phyloP scores from a whole-genome alignment of 352 stramenopile genomes.

The Phytophthora foliorum region DNA sequence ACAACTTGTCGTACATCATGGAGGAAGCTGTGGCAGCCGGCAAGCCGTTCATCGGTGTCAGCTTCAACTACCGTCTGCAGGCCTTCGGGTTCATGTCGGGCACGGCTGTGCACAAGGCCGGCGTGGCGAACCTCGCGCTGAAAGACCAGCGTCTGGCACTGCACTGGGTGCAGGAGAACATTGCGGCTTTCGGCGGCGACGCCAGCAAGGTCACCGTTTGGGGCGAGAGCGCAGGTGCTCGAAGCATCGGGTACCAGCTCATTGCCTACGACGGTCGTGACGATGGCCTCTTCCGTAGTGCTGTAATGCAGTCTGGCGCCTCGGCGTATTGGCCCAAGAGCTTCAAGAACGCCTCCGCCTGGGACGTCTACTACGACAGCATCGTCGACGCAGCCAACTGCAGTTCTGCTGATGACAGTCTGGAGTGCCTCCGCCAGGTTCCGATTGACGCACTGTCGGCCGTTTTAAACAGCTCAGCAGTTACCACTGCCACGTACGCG shows the following conservation, averaged over 20 bases:
- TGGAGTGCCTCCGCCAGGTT: conserved; percentile 41
- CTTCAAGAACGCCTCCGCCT: conserved; percentile 34
- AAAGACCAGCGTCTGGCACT: conserved; percentile 88
- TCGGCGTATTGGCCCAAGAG: conserved; percentile 26
- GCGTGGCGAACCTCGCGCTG: conserved; percentile 84
- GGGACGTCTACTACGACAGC: conserved; percentile 37
- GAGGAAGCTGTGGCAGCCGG: conserved; percentile 27
- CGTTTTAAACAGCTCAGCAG: conserved; percentile 37
- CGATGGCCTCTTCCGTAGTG: conserved; percentile 37
- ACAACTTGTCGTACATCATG: conserved; percentile 45
- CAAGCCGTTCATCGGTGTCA: conserved; percentile 48
- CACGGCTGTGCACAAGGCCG: conserved; percentile 46
- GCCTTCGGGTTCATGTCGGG: conserved; percentile 47
- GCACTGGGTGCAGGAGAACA: conserved; percentile 89
- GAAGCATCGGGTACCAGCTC: conserved; percentile 40
- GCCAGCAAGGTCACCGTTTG: conserved; percentile 86
- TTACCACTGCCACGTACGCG: conserved; percentile 20
- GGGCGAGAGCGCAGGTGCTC: conserved; percentile 84
- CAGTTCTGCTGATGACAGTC: conserved; percentile 28
- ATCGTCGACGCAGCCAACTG: conserved; percentile 36
- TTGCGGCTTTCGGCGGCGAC: conserved; percentile 85
- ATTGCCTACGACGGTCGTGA: conserved; percentile 39
- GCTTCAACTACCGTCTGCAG: conserved; percentile 51
- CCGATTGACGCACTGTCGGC: conserved; percentile 31
- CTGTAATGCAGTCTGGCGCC: conserved; percentile 40